These are phyloP conservation scores for Neurospora intermedia DNA, from an alignment of 495 filamentous ascomycete genomes.

Conservation along the genomic window DNA sequence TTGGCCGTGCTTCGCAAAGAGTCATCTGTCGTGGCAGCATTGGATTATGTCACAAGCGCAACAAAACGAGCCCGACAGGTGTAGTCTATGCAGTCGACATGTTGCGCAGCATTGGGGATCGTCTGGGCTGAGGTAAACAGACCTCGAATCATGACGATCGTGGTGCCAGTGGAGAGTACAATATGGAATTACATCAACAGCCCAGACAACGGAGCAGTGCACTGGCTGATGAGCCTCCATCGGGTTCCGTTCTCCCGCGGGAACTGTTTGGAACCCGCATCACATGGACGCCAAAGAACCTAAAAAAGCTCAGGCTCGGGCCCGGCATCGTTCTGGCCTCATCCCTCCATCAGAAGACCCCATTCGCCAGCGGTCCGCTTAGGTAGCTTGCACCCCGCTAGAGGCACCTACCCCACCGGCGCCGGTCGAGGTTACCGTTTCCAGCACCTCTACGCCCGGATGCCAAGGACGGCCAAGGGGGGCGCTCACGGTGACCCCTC, in stretches of 20 bases:
- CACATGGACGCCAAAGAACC: neutral
- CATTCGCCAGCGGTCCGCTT: constrained; percentile 6
- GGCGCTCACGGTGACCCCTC: neutral
- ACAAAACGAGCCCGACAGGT: neutral
- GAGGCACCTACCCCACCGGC: constrained; percentile 16
- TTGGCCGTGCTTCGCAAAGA: neutral
- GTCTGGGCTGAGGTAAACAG: neutral
- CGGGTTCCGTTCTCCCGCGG: neutral
- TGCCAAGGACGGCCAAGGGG: neutral
- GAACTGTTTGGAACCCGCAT: constrained; percentile 8
- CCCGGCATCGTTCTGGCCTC: neutral
- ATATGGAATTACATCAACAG: neutral
- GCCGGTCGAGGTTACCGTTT: neutral
- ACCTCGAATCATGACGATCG: neutral
- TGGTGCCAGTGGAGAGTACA: neutral
- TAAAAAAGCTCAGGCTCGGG: neutral
- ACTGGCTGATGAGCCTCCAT: neutral
- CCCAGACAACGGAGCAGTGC: neutral
- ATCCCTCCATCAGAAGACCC: neutral
- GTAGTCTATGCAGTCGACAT: neutral
- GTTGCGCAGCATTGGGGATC: neutral
- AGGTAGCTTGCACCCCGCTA: constrained; percentile 16
- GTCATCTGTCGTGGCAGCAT: neutral
- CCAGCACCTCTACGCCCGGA: neutral
- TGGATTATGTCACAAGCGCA: neutral